Evolutionary conservation across 176 grass and related monocot species (phyloP).

Genomic region (Avena atlantica): DNA sequence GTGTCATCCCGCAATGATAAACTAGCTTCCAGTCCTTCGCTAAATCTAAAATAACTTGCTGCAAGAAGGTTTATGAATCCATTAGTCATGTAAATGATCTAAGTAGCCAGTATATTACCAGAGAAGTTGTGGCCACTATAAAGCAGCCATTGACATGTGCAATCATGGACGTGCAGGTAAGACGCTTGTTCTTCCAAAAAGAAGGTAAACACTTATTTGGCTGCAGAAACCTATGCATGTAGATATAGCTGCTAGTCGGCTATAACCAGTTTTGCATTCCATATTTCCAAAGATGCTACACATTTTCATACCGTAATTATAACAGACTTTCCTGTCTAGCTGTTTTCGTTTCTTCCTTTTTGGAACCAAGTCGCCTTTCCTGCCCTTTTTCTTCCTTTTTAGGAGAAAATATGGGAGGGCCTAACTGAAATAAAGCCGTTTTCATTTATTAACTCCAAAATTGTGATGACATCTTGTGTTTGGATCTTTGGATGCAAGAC

Average conservation of each 20-base stretch:
- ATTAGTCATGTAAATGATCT: slow-evolving; percentile 32
- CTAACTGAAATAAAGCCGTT: background rate
- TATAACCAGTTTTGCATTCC: slow-evolving; percentile 5
- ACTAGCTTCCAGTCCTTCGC: slow-evolving; percentile 89
- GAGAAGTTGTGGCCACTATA: slow-evolving; percentile 10
- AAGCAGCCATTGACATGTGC: background rate
- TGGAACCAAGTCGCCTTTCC: background rate
- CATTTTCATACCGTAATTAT: background rate
- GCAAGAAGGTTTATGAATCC: slow-evolving; percentile 42
- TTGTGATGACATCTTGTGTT: slow-evolving; percentile 18
- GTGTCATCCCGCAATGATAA: slow-evolving; percentile 85
- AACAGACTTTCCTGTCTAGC: slow-evolving; percentile 20
- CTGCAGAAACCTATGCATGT: background rate
- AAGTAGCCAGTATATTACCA: slow-evolving; percentile 24
- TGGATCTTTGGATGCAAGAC: background rate
- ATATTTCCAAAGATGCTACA: slow-evolving; percentile 20
- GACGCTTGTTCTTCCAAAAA: background rate
- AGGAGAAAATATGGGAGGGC: background rate
- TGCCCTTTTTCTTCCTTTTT: slow-evolving; percentile 17
- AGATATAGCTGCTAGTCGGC: background rate
- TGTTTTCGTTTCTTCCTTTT: slow-evolving; percentile 18
- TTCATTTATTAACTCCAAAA: slow-evolving; percentile 2
- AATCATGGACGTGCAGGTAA: slow-evolving; percentile 8
- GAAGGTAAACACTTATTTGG: slow-evolving; percentile 34
- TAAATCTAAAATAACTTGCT: slow-evolving; percentile 80